These are phyloP conservation scores for Chrysoporthe puriensis DNA, from an alignment of 2,329 filamentous ascomycete genomes.

Conservation along the genomic window DNA sequence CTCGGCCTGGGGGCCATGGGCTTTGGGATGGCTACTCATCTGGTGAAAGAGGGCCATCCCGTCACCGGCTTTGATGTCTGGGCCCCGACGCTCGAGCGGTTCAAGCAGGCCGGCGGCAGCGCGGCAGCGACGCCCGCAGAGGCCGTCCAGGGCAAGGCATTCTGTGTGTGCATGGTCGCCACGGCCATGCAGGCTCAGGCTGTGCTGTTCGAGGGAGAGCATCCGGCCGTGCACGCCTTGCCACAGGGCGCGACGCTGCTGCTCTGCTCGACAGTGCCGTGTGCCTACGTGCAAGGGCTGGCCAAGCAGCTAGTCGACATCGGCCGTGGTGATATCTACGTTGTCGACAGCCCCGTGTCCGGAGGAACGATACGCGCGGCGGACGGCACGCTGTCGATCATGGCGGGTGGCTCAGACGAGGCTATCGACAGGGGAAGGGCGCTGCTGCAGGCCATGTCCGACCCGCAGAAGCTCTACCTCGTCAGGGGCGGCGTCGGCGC, in stretches of 20 bases:
- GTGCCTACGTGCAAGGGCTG: constrained; percentile 65
- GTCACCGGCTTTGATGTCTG: constrained; percentile 76
- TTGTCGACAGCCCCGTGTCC: constrained; percentile 75
- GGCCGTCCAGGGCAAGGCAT: constrained; percentile 61
- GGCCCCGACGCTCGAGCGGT: constrained; percentile 66
- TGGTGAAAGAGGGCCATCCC: constrained; percentile 67
- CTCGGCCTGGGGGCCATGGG: constrained; percentile 82
- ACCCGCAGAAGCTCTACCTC: constrained; percentile 63
- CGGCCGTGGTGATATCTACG: constrained; percentile 63
- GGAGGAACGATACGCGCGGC: constrained; percentile 71
- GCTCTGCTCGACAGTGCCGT: constrained; percentile 72
- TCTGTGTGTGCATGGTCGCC: constrained; percentile 76
- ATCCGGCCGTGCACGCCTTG: constrained; percentile 53
- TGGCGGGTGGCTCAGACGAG: constrained; percentile 65
- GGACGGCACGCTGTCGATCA: constrained; percentile 74
- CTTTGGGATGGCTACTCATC: constrained; percentile 78
- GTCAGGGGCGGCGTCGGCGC: constrained; percentile 64
- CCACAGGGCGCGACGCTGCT: constrained; percentile 64
- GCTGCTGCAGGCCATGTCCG: constrained; percentile 67
- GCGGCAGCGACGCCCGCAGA: constrained; percentile 63
- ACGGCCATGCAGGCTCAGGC: constrained; percentile 70
- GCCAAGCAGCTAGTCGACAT: constrained; percentile 57
- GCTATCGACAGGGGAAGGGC: constrained; percentile 60
- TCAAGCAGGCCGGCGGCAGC: constrained; percentile 64
- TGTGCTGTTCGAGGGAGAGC: constrained; percentile 63